Conservation (phyloP, 192 early-diverging fungal genomes). For the Gamsiella multidivaricata region DNA sequence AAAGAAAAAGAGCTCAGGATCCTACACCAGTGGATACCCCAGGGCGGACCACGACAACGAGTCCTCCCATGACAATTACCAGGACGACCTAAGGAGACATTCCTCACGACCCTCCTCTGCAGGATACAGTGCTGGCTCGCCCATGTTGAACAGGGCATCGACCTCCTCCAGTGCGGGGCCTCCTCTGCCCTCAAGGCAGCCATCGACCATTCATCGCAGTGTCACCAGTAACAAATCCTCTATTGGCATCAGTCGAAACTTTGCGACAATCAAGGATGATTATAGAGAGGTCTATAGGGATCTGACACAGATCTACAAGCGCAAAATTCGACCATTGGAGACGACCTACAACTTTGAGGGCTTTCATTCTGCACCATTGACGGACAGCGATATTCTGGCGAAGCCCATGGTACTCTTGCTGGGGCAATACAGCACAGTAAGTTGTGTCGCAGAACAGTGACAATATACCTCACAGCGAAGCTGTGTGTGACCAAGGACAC, state of each 20-base stretch:
- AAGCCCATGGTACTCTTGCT: constrained; percentile 90
- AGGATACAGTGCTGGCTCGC: constrained; percentile 5
- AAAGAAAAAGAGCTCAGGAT: constrained; percentile 11
- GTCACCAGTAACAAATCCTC: background rate
- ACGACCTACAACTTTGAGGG: constrained; percentile 81
- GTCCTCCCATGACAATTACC: background rate
- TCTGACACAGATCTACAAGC: constrained; percentile 74
- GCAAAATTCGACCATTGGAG: constrained; percentile 80
- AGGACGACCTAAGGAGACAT: background rate
- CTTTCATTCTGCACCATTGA: constrained; percentile 82
- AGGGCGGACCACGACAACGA: too few relatives aligned
- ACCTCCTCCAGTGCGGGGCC: background rate
- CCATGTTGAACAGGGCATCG: background rate
- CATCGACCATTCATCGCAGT: constrained; percentile 11
- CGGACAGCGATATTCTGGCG: constrained; percentile 85
- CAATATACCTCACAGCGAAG: too few relatives aligned
- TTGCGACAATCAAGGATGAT: constrained; percentile 50
- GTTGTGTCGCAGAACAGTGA: too few relatives aligned
- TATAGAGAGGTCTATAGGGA: constrained; percentile 69
- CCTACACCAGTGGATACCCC: background rate
- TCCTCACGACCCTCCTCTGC: constrained; percentile 15
- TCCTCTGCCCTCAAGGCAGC: constrained; percentile 17
- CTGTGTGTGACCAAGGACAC: too few relatives aligned
- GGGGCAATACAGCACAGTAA: constrained; percentile 86
- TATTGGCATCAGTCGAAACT: background rate